phyloP scores from a whole-genome alignment of 2,329 filamentous ascomycete species.

The Colletotrichum spinosum region DNA sequence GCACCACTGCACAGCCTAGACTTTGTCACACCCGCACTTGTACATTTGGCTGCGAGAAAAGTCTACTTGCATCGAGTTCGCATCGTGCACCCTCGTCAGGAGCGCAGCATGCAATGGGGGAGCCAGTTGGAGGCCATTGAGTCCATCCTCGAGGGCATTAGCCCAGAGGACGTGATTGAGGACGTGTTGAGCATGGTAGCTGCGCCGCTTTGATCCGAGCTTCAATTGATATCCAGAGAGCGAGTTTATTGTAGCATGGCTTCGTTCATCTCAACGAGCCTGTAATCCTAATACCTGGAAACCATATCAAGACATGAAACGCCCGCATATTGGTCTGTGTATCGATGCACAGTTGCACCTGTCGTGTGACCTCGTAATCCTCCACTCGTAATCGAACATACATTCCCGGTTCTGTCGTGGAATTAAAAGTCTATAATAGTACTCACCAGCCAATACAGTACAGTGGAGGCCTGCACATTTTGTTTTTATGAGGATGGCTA shows the following conservation, averaged over 20 bases:
- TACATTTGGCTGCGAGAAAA: constrained; percentile 85
- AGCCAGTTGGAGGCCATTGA: constrained; percentile 79
- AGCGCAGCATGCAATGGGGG: constrained; percentile 94
- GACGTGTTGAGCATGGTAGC: constrained; percentile 70
- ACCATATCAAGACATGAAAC: constrained; percentile 28
- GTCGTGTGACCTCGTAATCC: constrained; percentile 26
- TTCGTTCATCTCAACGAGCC: constrained; percentile 6
- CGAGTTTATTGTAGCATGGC: constrained; percentile 23
- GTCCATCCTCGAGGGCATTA: constrained; percentile 71
- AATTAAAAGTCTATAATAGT: constrained; percentile 40
- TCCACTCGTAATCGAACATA: constrained; percentile 35
- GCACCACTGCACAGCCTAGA: constrained; percentile 84
- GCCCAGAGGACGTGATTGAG: constrained; percentile 72
- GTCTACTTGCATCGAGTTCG: constrained; percentile 87
- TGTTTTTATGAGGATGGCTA: constrained; percentile 48
- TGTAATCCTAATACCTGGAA: constrained; percentile 25
- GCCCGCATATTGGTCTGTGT: constrained; percentile 31
- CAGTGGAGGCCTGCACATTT: constrained; percentile 18
- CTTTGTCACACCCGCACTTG: constrained; percentile 86
- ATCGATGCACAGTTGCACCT: constrained; percentile 25
- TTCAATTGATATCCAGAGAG: constrained; percentile 9
- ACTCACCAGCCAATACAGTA: constrained; percentile 24
- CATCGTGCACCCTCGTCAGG: constrained; percentile 75
- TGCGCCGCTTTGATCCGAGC: constrained; percentile 57
- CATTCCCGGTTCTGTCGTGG: constrained; percentile 36